Base-by-base conservation (phyloP, 768 basidiomycete species). In the Daedalea quercina region DNA sequence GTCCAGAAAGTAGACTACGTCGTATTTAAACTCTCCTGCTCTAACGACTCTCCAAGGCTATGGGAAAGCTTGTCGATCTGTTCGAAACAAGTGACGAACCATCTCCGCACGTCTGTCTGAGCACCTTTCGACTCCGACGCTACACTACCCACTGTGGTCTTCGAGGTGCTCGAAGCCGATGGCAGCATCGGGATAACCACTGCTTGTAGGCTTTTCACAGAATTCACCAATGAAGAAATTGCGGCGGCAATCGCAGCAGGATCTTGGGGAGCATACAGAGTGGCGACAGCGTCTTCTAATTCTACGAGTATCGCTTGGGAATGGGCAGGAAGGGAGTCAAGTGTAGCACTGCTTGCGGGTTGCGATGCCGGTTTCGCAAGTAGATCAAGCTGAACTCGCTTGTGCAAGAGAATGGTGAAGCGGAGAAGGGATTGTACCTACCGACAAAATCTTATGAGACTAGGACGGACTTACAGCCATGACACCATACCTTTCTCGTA, bases 241-340 rank as follows among this genome's bases (percentile, higher is more conserved):
- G 78, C 73, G 11, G 64, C 58, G 9, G 59, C 57, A 47, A 87
- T 66, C 31, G 72, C 65, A 1, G 60, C 59, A 0, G 65, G 61
- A 52, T 82, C 73, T 60, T 90, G 87, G 3, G 85, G 84, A 0
- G 77, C 56, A 62, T 90, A 86, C 37, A 87, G 68, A 2, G 81
- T 69, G n/a, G 84, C 74, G 20, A 84, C 76, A 50, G 89, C 69
- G 37, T 90, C 84, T 62, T 90, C 88, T 3, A 78, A 73, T 2
- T 77, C 73, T 45, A 74, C 63, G 17, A 84, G 71, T 20, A 87
- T 71, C 7, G 66, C 60, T 26, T 76, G 70, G 2, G 86, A 89
- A 9, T 69, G 69, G 2, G 62, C 35, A 15, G 77, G 73, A 4
- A 90, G 70, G 20, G 60, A 50, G 60, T 87, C 85, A n/a, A 86